A percentile compares a stretch with the other conserved stretches of the same genome.
Evolutionary conservation across 1,284 basidiomycete species (phyloP).

Genomic region (Trichosporon faecale): DNA sequence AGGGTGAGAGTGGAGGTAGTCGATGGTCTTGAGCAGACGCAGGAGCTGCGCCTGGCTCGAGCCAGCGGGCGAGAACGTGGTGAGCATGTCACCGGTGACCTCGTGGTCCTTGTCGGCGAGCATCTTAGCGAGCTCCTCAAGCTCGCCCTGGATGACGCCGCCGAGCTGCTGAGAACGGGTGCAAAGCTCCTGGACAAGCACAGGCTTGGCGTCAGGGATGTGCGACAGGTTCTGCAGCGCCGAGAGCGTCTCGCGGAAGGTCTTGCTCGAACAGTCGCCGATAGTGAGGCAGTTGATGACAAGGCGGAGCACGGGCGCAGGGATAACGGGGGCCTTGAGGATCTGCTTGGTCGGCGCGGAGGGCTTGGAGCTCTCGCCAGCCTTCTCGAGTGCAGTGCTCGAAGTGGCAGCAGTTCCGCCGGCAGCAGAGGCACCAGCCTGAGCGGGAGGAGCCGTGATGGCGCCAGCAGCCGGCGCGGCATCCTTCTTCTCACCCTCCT

Average conservation of each 20-base stretch:
- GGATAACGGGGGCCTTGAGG: constrained; percentile 67
- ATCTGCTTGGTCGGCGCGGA: not conserved
- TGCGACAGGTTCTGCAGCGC: constrained; percentile 85
- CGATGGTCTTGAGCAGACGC: constrained; percentile 88
- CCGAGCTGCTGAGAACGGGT: constrained; percentile 82
- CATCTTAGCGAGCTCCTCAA: constrained; percentile 68
- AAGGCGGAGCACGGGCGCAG: constrained; percentile 71
- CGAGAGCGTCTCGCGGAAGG: constrained; percentile 83
- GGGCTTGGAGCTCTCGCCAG: constrained; percentile 5
- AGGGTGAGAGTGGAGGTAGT: constrained; percentile 75
- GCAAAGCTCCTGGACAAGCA: constrained; percentile 80
- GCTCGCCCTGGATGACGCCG: constrained; percentile 65
- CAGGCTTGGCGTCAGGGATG: constrained; percentile 78
- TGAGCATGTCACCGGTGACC: constrained; percentile 59
- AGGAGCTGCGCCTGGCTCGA: constrained; percentile 90
- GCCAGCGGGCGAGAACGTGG: constrained; percentile 85
- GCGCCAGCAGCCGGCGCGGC: constrained; percentile 5
- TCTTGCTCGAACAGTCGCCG: constrained; percentile 90
- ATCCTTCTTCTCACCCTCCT: constrained; percentile 11
- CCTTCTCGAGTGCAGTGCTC: constrained; percentile 9
- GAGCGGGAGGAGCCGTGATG: not conserved
- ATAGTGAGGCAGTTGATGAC: constrained; percentile 91
- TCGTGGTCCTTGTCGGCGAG: constrained; percentile 61
- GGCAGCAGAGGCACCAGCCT: not conserved
- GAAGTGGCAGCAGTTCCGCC: constrained; percentile 10